Conservation (phyloP, 1,284 basidiomycete genomes). For the Volvariella volvacea region DNA sequence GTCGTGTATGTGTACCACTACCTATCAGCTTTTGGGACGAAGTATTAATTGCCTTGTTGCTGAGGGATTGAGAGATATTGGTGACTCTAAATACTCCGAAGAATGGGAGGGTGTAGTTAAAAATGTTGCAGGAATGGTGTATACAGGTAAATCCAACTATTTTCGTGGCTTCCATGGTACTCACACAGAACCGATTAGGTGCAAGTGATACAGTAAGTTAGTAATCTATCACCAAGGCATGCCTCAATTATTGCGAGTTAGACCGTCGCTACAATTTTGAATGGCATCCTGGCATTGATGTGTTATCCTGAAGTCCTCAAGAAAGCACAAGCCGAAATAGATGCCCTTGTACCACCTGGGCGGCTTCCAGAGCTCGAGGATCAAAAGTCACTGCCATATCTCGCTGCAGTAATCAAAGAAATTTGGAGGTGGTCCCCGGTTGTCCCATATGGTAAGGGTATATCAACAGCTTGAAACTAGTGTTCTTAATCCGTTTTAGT, state of each 20-base stretch:
- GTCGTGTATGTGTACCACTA: too few species aligned
- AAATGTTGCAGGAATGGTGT: too few species aligned
- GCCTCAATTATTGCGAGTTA: conserved; percentile 17
- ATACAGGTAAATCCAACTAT: too few species aligned
- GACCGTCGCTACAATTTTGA: conserved; percentile 38
- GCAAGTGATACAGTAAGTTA: conserved; percentile 7
- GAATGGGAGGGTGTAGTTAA: too few species aligned
- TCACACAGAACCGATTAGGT: conserved; percentile 1
- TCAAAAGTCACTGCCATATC: conserved; percentile 31
- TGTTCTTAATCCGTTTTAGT: too few species aligned
- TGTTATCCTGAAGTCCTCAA: conserved; percentile 28
- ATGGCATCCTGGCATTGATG: conserved; percentile 32
- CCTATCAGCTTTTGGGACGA: too few species aligned
- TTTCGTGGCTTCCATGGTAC: too few species aligned
- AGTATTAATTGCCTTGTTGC: too few species aligned
- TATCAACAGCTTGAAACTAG: too few species aligned
- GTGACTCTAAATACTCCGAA: too few species aligned
- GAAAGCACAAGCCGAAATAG: conserved; percentile 39
- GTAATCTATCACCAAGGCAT: background rate
- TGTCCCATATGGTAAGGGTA: conserved; percentile 7
- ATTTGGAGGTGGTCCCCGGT: conserved; percentile 23
- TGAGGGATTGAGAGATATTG: too few species aligned
- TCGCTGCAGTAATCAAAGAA: conserved; percentile 36
- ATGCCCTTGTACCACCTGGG: conserved; percentile 32
- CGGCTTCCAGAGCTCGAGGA: conserved; percentile 43